Conservation (phyloP, 2,329 filamentous ascomycete species). For the Metarhizium robertsii region DNA sequence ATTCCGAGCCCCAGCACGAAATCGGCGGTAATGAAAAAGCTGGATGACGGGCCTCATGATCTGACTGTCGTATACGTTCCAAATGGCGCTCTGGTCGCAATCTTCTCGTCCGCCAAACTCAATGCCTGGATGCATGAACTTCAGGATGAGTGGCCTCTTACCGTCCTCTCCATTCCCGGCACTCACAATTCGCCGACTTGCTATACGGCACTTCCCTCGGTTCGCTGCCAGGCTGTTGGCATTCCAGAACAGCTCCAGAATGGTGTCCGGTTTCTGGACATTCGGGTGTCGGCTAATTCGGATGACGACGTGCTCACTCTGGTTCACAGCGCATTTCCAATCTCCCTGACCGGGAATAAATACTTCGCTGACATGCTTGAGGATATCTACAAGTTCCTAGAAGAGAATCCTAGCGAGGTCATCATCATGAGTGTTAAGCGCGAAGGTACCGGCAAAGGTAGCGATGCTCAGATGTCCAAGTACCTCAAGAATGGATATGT, state of each 20-base stretch:
- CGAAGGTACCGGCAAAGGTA: slow-evolving; percentile 74
- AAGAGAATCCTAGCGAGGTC: slow-evolving; percentile 68
- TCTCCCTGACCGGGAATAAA: slow-evolving; percentile 73
- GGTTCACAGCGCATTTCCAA: slow-evolving; percentile 84
- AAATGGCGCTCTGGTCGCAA: slow-evolving; percentile 42
- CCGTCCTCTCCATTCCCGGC: slow-evolving; percentile 80
- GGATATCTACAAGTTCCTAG: slow-evolving; percentile 65
- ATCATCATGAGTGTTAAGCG: slow-evolving; percentile 84
- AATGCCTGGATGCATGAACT: slow-evolving; percentile 75
- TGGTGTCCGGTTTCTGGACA: slow-evolving; percentile 89
- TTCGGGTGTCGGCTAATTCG: slow-evolving; percentile 55
- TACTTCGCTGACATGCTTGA: slow-evolving; percentile 66
- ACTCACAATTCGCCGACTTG: slow-evolving; percentile 91
- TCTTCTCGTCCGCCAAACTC: slow-evolving; percentile 64
- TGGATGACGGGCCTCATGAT: slow-evolving; percentile 40
- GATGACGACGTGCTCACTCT: slow-evolving; percentile 63
- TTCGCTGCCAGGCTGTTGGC: slow-evolving; percentile 80
- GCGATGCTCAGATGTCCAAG: slow-evolving; percentile 67
- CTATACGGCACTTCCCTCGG: slow-evolving; percentile 77
- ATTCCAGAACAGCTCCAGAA: slow-evolving; percentile 73
- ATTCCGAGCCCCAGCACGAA: slow-evolving; percentile 52
- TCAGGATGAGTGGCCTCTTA: slow-evolving; percentile 61
- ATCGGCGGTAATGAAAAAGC: slow-evolving; percentile 50
- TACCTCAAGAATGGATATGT: slow-evolving; percentile 69
- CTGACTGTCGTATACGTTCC: slow-evolving; percentile 61